Percentiles rank a stretch among this genome's conserved stretches.
Evolutionary conservation across 225 moss, liverwort and hornwort genomes (phyloP).

Genomic region (Takakia lepidozioides): DNA sequence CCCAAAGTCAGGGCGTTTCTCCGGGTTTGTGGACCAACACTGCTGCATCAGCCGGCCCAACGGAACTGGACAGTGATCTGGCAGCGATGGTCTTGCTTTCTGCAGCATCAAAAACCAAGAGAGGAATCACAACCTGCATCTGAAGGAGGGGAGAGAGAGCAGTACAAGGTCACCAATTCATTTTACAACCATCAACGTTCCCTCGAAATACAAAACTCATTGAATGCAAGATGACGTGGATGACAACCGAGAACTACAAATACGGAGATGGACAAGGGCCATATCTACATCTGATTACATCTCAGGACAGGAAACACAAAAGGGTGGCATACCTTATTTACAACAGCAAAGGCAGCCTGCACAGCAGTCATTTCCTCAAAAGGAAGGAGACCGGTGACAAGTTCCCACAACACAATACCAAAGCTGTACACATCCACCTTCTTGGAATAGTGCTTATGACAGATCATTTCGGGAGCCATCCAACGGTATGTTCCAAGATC

Average conservation of each 20-base stretch:
- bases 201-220: not conserved
- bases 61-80: slow-evolving; percentile 38
- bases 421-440: slow-evolving; percentile 96
- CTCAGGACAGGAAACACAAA: too few relatives aligned
- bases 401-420: slow-evolving; percentile 86
- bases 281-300: too few relatives aligned
- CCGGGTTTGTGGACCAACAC: slow-evolving; percentile 68
- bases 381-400: slow-evolving; percentile 56
- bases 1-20: slow-evolving; percentile 61
- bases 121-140: not conserved
- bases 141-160: too few relatives aligned
- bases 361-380: slow-evolving; percentile 74
- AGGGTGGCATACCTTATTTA: slow-evolving; percentile 74
- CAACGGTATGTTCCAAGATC: slow-evolving; percentile 83
- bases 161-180: too few relatives aligned
- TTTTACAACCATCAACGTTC: not conserved
- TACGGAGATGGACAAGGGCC: not conserved
- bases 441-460: slow-evolving; percentile 48
- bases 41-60: slow-evolving; percentile 73
- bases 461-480: slow-evolving; percentile 99
- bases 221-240: not conserved
- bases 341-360: slow-evolving; percentile 89
- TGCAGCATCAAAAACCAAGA: slow-evolving; percentile 10
- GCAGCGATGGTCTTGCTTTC: slow-evolving; percentile 49
- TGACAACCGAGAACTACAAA: not conserved